These are phyloP conservation scores for Chlamydomonas sphaeroides DNA, from an alignment of 139 green algal genomes.

Conservation along the genomic window DNA sequence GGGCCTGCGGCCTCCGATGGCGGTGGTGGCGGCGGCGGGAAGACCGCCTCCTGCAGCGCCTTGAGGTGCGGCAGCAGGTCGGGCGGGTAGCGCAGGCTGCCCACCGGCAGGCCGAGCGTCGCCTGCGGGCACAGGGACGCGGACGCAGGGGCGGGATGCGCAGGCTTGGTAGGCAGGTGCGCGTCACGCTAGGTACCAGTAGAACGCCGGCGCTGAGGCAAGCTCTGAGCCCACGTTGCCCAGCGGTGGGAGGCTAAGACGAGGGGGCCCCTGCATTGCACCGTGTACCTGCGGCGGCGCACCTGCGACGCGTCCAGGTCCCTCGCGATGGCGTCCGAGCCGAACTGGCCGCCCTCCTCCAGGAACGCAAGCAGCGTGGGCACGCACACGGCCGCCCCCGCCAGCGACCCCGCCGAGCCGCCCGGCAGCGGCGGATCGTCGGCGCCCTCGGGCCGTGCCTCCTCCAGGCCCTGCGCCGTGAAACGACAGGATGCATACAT, in stretches of 20 bases:
- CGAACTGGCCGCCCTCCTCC: constrained; percentile 49
- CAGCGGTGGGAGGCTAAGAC: too few relatives aligned
- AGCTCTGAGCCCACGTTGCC: too few relatives aligned
- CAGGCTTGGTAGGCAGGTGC: too few relatives aligned
- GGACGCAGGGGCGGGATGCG: too few relatives aligned
- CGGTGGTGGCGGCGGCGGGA: background rate
- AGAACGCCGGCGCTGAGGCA: too few relatives aligned
- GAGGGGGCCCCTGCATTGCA: too few relatives aligned
- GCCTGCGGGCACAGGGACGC: background rate
- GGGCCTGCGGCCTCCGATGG: too few relatives aligned
- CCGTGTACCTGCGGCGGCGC: too few relatives aligned
- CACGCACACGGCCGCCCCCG: constrained; percentile 37
- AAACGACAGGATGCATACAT: too few relatives aligned
- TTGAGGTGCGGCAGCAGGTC: constrained; percentile 6
- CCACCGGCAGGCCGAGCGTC: constrained; percentile 27
- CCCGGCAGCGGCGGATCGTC: background rate
- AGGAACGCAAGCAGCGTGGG: constrained; percentile 58
- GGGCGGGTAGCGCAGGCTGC: constrained; percentile 3
- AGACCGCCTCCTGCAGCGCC: constrained; percentile 8
- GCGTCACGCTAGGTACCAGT: too few relatives aligned
- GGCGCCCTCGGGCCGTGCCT: background rate
- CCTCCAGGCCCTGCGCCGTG: constrained; percentile 3
- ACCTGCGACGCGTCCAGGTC: constrained; percentile 52
- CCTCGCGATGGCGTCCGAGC: constrained; percentile 49
- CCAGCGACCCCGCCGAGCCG: constrained; percentile 13